Evolutionary conservation across 176 grass and related monocot species (phyloP).

Genomic region (Tuctoria greenei): DNA sequence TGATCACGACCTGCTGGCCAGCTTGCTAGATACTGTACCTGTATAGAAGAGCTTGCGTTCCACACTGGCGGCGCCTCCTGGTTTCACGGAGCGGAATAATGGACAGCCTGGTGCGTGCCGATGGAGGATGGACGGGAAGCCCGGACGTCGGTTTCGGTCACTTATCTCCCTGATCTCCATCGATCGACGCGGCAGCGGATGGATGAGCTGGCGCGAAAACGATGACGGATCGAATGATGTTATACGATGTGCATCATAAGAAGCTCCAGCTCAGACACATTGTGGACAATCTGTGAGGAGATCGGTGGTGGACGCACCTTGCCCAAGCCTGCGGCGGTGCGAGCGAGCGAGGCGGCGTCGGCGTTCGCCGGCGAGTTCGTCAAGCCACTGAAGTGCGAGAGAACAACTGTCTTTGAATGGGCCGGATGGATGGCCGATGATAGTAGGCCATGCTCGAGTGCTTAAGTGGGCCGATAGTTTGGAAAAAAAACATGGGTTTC

Average conservation of each 20-base stretch:
- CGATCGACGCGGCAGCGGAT: neutral
- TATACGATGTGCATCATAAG: conserved; percentile 68
- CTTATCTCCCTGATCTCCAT: neutral
- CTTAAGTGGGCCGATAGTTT: neutral
- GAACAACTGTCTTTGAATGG: neutral
- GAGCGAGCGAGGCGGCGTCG: neutral
- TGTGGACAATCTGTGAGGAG: conserved; percentile 48
- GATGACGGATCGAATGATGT: conserved; percentile 5
- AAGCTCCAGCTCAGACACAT: conserved; percentile 68
- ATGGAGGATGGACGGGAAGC: neutral
- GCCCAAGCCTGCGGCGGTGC: neutral
- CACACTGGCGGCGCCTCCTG: neutral
- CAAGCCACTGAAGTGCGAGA: neutral
- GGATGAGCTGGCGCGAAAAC: neutral
- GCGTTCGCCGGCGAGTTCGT: neutral
- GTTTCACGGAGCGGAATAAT: neutral
- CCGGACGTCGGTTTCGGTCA: neutral
- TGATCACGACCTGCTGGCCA: neutral
- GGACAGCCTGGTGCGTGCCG: conserved; percentile 25
- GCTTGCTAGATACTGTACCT: too few species aligned
- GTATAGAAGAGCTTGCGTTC: neutral
- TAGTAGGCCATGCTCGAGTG: too few species aligned
- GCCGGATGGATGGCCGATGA: neutral
- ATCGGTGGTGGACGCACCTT: neutral
- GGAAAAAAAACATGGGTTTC: neutral